Percentiles rank a stretch among this genome's conserved stretches.
phyloP scores from a whole-genome alignment of 345 rosid genomes.

The Bretschneidera sinensis region DNA sequence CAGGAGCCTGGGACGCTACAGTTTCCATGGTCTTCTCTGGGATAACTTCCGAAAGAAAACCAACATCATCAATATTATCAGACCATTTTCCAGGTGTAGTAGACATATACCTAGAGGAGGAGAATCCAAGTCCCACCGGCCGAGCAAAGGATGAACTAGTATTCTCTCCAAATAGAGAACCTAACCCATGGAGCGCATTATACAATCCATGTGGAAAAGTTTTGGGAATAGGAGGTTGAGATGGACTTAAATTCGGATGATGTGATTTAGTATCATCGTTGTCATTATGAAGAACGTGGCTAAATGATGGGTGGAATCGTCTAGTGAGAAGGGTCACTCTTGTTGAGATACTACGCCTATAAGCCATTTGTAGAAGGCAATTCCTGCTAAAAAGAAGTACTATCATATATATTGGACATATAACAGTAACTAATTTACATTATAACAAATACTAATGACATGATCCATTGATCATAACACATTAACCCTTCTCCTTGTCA shows the following conservation, averaged over 20 bases:
- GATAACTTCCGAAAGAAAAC: conserved; percentile 34
- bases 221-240: conserved; percentile 1
- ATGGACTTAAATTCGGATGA: conserved; percentile 2
- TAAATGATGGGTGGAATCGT: conserved; percentile 30
- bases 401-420: background rate
- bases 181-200: conserved; percentile 10
- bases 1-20: conserved; percentile 41
- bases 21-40: conserved; percentile 27
- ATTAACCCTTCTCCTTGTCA: no score
- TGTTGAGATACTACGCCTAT: conserved; percentile 26
- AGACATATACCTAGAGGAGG: no score
- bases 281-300: conserved; percentile 19
- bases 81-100: conserved; percentile 34
- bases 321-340: conserved; percentile 25
- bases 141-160: conserved; percentile 8
- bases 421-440: no score
- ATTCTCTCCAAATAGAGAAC: conserved; percentile 21
- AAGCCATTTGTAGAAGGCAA: conserved; percentile 27
- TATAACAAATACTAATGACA: no score
- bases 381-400: conserved; percentile 8
- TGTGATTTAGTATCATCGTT: conserved; percentile 15
- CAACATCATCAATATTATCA: conserved; percentile 33
- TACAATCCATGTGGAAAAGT: conserved; percentile 3
- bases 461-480: no score
- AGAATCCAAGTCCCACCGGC: conserved; percentile 21